These are phyloP conservation scores for Kazachstania viticola DNA, from an alignment of 805 yeast genomes.

Conservation along the genomic window DNA sequence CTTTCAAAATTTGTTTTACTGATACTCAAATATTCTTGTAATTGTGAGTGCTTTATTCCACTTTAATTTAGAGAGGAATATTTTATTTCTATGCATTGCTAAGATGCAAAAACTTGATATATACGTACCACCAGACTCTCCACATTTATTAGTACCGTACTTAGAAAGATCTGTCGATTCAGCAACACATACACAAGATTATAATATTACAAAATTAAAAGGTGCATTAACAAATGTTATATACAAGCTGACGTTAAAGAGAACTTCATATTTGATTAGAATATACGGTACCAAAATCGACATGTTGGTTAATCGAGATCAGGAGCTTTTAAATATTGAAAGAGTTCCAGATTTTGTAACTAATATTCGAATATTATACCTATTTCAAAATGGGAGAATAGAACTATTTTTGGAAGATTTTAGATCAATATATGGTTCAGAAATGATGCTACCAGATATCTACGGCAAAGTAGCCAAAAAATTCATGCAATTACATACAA, in stretches of 20 bases:
- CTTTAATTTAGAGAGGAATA: too few species aligned
- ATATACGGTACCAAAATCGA: conserved; percentile 82
- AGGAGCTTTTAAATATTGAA: conserved; percentile 56
- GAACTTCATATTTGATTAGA: conserved; percentile 41
- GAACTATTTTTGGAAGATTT: conserved; percentile 82
- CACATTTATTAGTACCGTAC: conserved; percentile 5
- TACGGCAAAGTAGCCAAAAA: conserved; percentile 76
- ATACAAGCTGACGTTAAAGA: conserved; percentile 44
- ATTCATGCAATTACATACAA: conserved; percentile 81
- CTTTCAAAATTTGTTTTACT: too few species aligned
- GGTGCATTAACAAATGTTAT: conserved; percentile 91
- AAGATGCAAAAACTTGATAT: conserved; percentile 3
- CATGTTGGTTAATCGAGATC: conserved; percentile 68
- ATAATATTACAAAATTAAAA: conserved; percentile 40
- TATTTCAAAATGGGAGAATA: conserved; percentile 78
- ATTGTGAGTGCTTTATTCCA: too few species aligned
- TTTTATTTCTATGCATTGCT: too few species aligned
- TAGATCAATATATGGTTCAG: conserved; percentile 53
- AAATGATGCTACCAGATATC: conserved; percentile 56
- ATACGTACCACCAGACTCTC: conserved; percentile 4
- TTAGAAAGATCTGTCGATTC: neutral
- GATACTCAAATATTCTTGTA: too few species aligned
- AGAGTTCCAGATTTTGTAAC: conserved; percentile 43
- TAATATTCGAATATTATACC: conserved; percentile 51
- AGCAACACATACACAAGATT: neutral